Conservation (phyloP, 805 yeast species). For the Cyberlindnera petersonii region DNA sequence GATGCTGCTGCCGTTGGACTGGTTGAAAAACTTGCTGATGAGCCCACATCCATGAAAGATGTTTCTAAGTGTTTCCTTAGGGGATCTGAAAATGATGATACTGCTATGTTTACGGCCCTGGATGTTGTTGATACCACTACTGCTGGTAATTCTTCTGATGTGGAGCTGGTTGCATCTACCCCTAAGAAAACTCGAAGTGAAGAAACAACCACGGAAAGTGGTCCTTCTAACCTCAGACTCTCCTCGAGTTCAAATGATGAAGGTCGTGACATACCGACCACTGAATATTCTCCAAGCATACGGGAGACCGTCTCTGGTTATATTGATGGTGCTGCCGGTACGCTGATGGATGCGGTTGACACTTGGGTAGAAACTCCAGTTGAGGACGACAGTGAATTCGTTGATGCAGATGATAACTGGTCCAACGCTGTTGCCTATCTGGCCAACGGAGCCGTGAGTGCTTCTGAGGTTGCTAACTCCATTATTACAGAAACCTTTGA, state of each 20-base stretch:
- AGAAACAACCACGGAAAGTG: too few relatives aligned
- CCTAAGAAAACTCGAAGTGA: conserved; percentile 1
- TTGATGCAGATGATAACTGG: not conserved
- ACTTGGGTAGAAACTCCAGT: conserved; percentile 2
- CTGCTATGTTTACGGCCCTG: not conserved
- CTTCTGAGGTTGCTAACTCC: not conserved
- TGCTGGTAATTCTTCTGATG: not conserved
- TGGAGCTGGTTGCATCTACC: conserved; percentile 5
- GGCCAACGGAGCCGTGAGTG: not conserved
- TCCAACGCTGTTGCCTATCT: not conserved
- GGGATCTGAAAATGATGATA: not conserved
- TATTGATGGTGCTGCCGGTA: not conserved
- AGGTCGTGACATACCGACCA: not conserved
- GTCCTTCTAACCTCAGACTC: not conserved
- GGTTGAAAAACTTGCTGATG: conserved; percentile 6
- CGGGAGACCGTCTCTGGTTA: not conserved
- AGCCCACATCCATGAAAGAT: not conserved
- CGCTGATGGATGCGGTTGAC: conserved; percentile 1
- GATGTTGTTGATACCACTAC: too few relatives aligned
- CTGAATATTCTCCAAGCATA: not conserved
- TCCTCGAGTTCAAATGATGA: not conserved
- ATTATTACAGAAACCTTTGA: conserved; percentile 2
- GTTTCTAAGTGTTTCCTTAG: not conserved
- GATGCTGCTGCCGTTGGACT: conserved; percentile 13
- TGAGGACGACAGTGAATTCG: conserved; percentile 1